Conservation (phyloP, 768 basidiomycete genomes). For the Macrolepiota dolichaula region DNA sequence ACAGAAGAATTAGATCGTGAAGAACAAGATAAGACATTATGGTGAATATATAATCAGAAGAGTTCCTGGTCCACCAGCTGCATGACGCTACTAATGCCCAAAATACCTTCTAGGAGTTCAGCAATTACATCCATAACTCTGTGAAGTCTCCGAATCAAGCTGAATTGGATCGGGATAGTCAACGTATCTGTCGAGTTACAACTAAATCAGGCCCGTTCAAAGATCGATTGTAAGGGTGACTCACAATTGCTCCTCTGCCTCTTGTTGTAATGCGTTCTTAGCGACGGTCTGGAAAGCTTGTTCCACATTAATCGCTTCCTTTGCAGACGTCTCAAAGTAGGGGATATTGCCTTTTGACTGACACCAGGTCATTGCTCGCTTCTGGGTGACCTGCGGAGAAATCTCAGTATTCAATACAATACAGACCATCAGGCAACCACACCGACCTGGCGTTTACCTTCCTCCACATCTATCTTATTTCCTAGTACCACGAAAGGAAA, state of each 20-base stretch:
- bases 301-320: constrained; percentile 99
- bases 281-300: constrained; percentile 99
- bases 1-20: constrained; percentile 11
- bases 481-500: constrained; percentile 99
- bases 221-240: constrained; percentile 23
- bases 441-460: constrained; percentile 92
- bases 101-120: constrained; percentile 26
- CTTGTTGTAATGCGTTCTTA: constrained; percentile 98
- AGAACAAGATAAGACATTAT: constrained; percentile 10
- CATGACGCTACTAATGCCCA: constrained; percentile 2
- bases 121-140: constrained; percentile 92
- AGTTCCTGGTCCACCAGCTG: constrained; percentile 2
- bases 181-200: constrained; percentile 63
- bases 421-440: not conserved
- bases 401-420: not conserved
- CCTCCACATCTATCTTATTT: constrained; percentile 99
- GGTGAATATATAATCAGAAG: constrained; percentile 9
- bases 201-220: constrained; percentile 9
- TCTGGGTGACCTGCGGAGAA: constrained; percentile 83
- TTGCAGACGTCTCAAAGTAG: constrained; percentile 99
- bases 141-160: constrained; percentile 89
- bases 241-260: constrained; percentile 92
- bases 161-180: constrained; percentile 99
- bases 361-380: constrained; percentile 99
- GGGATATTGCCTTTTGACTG: constrained; percentile 99